A percentile compares a stretch with the other conserved stretches of the same genome.
Evolutionary conservation across 2,329 filamentous ascomycete species (phyloP).

Genomic region (Aspergillus texensis): DNA sequence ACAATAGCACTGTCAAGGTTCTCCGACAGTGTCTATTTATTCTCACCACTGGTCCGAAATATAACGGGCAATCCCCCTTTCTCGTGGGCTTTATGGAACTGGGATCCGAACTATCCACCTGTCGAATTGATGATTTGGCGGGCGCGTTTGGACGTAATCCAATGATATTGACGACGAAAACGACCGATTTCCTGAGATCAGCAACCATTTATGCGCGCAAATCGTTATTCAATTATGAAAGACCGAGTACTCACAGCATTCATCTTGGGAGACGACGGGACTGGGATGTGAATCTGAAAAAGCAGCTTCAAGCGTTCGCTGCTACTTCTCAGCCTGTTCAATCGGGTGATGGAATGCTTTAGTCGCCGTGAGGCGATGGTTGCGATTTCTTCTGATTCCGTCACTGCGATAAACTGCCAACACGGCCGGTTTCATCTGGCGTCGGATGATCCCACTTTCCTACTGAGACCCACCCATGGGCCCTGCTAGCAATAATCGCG

Average conservation of each 20-base stretch:
- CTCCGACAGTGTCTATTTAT: slow-evolving; percentile 10
- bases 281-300: slow-evolving; percentile 19
- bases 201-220: too few relatives aligned
- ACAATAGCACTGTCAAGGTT: slow-evolving; percentile 16
- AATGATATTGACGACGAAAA: slow-evolving; percentile 13
- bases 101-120: slow-evolving; percentile 13
- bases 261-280: slow-evolving; percentile 24
- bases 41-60: neutral
- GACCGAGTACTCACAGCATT: slow-evolving; percentile 19
- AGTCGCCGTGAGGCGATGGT: slow-evolving; percentile 17
- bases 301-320: slow-evolving; percentile 18
- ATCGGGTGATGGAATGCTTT: neutral
- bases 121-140: slow-evolving; percentile 23
- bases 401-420: slow-evolving; percentile 24
- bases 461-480: slow-evolving; percentile 22
- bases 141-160: slow-evolving; percentile 24
- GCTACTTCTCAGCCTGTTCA: slow-evolving; percentile 12
- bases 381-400: slow-evolving; percentile 31
- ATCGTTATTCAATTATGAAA: slow-evolving; percentile 15
- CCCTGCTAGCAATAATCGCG: slow-evolving; percentile 15
- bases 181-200: neutral
- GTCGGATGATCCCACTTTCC: slow-evolving; percentile 22
- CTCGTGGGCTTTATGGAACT: slow-evolving; percentile 15
- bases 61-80: too few relatives aligned
- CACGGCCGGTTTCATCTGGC: slow-evolving; percentile 18